These are phyloP conservation scores for Penicillium vulpinum DNA, from an alignment of 2,329 filamentous ascomycete species.

Conservation along the genomic window DNA sequence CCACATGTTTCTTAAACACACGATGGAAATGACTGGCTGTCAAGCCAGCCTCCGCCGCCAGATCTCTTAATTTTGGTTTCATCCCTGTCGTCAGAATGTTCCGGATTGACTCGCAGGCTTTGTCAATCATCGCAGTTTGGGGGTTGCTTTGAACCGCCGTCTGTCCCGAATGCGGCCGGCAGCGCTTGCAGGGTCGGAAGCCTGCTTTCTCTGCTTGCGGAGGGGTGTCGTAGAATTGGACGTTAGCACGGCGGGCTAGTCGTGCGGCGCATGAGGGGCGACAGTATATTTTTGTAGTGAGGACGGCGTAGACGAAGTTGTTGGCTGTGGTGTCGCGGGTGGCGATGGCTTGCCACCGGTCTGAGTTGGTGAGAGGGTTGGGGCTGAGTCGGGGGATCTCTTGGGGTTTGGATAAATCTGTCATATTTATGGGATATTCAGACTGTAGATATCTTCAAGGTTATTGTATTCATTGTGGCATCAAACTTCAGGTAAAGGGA, in stretches of 20 bases:
- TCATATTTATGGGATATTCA: background rate
- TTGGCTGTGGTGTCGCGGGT: conserved; percentile 47
- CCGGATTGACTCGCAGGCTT: conserved; percentile 35
- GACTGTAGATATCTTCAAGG: background rate
- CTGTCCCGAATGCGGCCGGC: conserved; percentile 43
- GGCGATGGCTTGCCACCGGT: conserved; percentile 48
- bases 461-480: too few relatives aligned
- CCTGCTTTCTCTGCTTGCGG: conserved; percentile 51
- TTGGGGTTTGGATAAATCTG: conserved; percentile 1
- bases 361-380: conserved; percentile 27
- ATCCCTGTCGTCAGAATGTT: conserved; percentile 25
- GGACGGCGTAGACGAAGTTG: conserved; percentile 58
- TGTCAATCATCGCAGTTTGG: conserved; percentile 32
- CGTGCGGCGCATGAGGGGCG: conserved; percentile 57
- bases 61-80: conserved; percentile 44
- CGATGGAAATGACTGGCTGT: conserved; percentile 57
- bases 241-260: conserved; percentile 58
- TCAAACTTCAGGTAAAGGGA: background rate
- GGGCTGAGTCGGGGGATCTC: conserved; percentile 26
- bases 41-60: conserved; percentile 51
- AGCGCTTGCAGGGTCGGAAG: conserved; percentile 59
- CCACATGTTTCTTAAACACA: conserved; percentile 54
- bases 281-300: conserved; percentile 58
- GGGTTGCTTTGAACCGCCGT: conserved; percentile 31
- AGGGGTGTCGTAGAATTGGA: conserved; percentile 55